These are phyloP conservation scores for Silene noctiflora DNA, from an alignment of 179 eudicot species.

Conservation along the genomic window DNA sequence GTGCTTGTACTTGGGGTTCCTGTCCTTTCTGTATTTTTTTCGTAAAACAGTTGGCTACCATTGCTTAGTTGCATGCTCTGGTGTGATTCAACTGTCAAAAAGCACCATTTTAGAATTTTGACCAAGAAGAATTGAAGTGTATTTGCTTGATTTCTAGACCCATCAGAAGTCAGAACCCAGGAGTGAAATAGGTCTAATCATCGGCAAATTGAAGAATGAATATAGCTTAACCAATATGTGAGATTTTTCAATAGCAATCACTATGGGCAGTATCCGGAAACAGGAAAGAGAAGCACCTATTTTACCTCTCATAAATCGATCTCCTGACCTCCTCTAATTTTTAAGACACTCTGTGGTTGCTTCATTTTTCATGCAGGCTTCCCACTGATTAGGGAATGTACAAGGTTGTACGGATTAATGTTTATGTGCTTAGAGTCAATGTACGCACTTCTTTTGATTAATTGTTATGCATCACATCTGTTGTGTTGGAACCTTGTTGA, in stretches of 20 bases:
- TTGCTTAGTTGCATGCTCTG: neutral
- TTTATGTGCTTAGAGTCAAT: neutral
- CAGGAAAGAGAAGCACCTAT: neutral
- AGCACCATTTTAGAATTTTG: neutral
- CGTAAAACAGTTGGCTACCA: neutral
- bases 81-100: neutral
- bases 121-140: neutral
- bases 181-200: neutral
- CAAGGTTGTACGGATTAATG: neutral
- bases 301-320: neutral
- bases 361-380: neutral
- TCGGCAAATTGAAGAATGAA: neutral
- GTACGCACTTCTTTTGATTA: neutral
- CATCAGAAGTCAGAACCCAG: neutral
- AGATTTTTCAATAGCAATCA: neutral
- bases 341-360: neutral
- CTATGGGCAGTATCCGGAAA: too few relatives aligned
- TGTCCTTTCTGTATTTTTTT: neutral
- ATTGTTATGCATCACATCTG: slow-evolving; percentile 7
- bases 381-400: neutral
- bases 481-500: slow-evolving; percentile 7
- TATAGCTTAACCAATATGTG: neutral
- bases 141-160: neutral
- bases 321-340: neutral
- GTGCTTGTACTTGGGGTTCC: too few relatives aligned